Percentiles rank a stretch among this genome's conserved stretches.
These are phyloP conservation scores for Paracoccidioides lutzii DNA, from an alignment of 2,329 filamentous ascomycete species.

Conservation along the genomic window DNA sequence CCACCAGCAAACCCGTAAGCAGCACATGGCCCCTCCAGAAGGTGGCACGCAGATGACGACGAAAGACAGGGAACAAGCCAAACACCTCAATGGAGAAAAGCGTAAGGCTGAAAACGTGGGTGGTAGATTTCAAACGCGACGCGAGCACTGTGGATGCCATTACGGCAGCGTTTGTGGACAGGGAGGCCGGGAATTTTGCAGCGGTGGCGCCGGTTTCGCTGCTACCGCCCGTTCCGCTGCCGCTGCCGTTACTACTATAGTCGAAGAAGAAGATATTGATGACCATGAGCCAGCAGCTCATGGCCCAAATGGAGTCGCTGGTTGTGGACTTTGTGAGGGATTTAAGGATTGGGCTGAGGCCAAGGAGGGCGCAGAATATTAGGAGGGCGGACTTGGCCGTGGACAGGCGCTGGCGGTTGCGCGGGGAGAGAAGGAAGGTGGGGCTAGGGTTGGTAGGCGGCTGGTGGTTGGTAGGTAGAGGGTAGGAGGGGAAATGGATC, in stretches of 20 bases:
- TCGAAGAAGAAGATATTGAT: conserved; percentile 99
- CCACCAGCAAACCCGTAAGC: conserved; percentile 62
- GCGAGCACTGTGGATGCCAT: conserved; percentile 95
- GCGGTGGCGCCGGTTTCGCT: conserved; percentile 29
- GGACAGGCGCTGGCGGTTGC: conserved; percentile 53
- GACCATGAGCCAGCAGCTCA: conserved; percentile 81
- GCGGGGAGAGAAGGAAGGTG: conserved; percentile 35
- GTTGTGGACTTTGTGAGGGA: conserved; percentile 89
- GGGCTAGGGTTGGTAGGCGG: background rate
- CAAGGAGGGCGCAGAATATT: conserved; percentile 85
- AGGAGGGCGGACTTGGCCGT: conserved; percentile 86
- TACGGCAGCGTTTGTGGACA: conserved; percentile 89
- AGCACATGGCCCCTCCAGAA: conserved; percentile 70
- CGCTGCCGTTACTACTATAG: conserved; percentile 52
- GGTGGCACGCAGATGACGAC: conserved; percentile 71
- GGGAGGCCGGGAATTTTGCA: conserved; percentile 43
- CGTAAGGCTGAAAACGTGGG: conserved; percentile 87
- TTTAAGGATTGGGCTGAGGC: conserved; percentile 87
- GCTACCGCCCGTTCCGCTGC: conserved; percentile 1
- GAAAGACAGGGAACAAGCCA: conserved; percentile 91
- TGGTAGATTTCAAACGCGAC: conserved; percentile 74
- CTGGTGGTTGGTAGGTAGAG: conserved; percentile 11
- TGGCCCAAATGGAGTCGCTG: conserved; percentile 91
- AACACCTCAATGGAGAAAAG: conserved; percentile 97
- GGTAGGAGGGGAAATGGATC: conserved; percentile 17